Conservation (phyloP, 2,329 filamentous ascomycete species). For the Scedosporium aurantiacum region DNA sequence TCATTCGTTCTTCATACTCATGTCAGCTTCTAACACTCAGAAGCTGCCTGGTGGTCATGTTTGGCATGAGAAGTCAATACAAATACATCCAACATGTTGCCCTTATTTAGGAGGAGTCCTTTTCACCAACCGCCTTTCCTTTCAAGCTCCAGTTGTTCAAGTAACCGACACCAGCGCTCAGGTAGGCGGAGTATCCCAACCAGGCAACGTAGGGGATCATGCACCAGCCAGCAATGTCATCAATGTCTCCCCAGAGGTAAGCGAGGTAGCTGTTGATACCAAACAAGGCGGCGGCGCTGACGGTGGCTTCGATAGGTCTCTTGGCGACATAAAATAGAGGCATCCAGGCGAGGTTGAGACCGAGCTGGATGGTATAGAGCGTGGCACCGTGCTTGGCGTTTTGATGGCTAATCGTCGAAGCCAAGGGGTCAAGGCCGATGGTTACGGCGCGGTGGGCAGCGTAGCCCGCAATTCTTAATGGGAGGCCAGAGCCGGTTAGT, state of each 20-base stretch:
- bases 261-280: slow-evolving; percentile 64
- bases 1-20: background rate
- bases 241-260: slow-evolving; percentile 65
- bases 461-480: slow-evolving; percentile 66
- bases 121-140: slow-evolving; percentile 15
- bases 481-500: background rate
- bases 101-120: background rate
- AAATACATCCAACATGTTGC: background rate
- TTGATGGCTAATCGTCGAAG: slow-evolving; percentile 40
- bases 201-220: slow-evolving; percentile 76
- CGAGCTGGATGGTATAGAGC: slow-evolving; percentile 77
- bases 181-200: slow-evolving; percentile 79
- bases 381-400: slow-evolving; percentile 59
- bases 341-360: slow-evolving; percentile 80
- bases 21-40: background rate
- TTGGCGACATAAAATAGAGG: slow-evolving; percentile 80
- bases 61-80: background rate
- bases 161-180: slow-evolving; percentile 58
- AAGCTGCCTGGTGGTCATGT: background rate
- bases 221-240: slow-evolving; percentile 60
- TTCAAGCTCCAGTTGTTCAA: slow-evolving; percentile 58
- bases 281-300: slow-evolving; percentile 62
- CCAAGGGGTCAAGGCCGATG: slow-evolving; percentile 46
- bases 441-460: slow-evolving; percentile 68
- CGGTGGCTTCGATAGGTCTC: slow-evolving; percentile 61